Conservation (phyloP, 345 rosid species). For the Brassica nigra region DNA sequence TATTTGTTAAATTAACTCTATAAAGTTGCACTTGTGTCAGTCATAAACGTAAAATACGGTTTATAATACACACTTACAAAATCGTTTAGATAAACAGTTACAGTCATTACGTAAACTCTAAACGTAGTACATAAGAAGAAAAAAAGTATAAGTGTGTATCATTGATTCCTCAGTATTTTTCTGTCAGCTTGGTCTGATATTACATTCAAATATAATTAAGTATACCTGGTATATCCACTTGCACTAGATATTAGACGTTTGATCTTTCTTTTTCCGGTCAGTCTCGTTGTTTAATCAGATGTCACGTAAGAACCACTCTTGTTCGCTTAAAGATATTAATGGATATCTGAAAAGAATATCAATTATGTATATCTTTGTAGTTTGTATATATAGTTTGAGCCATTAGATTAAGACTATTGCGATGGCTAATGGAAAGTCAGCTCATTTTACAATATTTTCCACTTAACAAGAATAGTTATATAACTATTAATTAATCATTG, state of each 20-base stretch:
- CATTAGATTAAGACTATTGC: neutral
- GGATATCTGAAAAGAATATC: neutral
- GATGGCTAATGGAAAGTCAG: constrained; percentile 10
- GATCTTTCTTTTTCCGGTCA: neutral
- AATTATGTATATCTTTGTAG: neutral
- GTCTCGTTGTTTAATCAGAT: neutral
- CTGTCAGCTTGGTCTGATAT: neutral
- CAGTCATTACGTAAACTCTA: neutral
- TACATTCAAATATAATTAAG: neutral
- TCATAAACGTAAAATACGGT: neutral
- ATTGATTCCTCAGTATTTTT: neutral
- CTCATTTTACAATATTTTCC: neutral
- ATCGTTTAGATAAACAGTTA: neutral
- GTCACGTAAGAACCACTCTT: constrained; percentile 2
- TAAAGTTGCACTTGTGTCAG: neutral
- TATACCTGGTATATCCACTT: neutral
- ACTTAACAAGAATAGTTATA: neutral
- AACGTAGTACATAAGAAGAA: neutral
- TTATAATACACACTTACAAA: neutral
- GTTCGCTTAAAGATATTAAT: neutral
- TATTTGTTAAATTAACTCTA: too few species aligned
- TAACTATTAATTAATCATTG: constrained; percentile 2
- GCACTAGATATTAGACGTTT: neutral
- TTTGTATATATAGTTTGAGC: neutral
- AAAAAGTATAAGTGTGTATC: neutral